Conservation (phyloP, 2,329 filamentous ascomycete species). For the Kalaharituber pfeilii region DNA sequence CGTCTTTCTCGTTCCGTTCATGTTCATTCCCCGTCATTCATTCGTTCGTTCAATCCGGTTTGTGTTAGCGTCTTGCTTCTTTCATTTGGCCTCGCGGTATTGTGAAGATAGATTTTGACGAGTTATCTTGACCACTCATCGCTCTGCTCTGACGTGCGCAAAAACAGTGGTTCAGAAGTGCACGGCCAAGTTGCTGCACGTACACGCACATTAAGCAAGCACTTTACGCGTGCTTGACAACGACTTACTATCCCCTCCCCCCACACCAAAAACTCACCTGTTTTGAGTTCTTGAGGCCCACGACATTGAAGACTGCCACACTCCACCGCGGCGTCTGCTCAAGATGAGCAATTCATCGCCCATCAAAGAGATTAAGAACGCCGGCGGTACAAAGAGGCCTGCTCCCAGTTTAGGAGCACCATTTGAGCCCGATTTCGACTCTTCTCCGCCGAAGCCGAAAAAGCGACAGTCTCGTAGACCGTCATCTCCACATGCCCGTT, state of each 20-base stretch:
- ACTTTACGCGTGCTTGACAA: neutral
- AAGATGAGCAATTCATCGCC: neutral
- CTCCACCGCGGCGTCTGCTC: too few relatives aligned
- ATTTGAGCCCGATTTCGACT: conserved; percentile 49
- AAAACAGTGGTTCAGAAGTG: neutral
- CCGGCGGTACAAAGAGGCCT: conserved; percentile 15
- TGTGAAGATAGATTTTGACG: too few relatives aligned
- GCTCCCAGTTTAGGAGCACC: conserved; percentile 54
- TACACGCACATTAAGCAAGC: neutral
- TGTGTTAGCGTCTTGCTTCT: neutral
- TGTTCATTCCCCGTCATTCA: neutral
- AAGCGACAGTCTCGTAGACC: conserved; percentile 15
- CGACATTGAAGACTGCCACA: neutral
- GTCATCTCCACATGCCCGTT: conserved; percentile 11
- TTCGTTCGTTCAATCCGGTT: neutral
- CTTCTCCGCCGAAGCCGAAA: conserved; percentile 45
- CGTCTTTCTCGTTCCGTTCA: too few relatives aligned
- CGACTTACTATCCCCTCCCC: neutral
- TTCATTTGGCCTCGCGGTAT: too few relatives aligned
- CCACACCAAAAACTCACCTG: neutral
- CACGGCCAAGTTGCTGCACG: neutral
- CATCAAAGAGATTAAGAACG: conserved; percentile 4
- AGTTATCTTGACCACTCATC: neutral
- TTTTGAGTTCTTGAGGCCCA: neutral
- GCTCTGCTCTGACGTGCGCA: neutral